phyloP scores from a whole-genome alignment of 1,139 yeast species.

The Saccharomyces hybrid region DNA sequence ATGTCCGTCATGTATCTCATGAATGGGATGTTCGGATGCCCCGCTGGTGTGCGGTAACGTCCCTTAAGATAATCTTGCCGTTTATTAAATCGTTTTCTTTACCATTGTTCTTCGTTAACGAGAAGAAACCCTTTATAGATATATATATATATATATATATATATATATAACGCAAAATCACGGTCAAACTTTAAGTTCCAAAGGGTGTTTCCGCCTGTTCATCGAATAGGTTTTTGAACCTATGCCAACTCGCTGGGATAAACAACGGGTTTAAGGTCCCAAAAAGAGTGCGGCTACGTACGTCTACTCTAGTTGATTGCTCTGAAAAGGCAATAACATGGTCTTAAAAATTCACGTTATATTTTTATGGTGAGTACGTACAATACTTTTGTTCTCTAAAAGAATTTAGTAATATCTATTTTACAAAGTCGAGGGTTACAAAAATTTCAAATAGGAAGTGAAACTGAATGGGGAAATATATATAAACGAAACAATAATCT shows the following conservation, averaged over 20 bases:
- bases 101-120: too few relatives aligned
- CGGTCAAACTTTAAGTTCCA: neutral
- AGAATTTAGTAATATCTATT: conserved; percentile 5
- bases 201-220: neutral
- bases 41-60: too few relatives aligned
- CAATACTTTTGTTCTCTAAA: neutral
- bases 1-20: too few relatives aligned
- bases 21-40: too few relatives aligned
- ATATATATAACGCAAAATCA: neutral
- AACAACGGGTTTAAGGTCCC: neutral
- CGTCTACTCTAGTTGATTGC: neutral
- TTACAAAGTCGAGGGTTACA: conserved; percentile 4
- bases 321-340: neutral
- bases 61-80: too few relatives aligned
- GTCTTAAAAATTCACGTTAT: neutral
- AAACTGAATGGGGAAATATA: conserved; percentile 1
- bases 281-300: neutral
- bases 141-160: too few relatives aligned
- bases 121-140: too few relatives aligned
- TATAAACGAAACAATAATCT: neutral
- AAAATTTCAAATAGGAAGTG: conserved; percentile 4
- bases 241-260: neutral
- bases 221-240: neutral
- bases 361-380: neutral
- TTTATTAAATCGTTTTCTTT: too few relatives aligned